These are phyloP conservation scores for Plasmodiophora brassicae DNA, from an alignment of 208 protist species.

Conservation along the genomic window DNA sequence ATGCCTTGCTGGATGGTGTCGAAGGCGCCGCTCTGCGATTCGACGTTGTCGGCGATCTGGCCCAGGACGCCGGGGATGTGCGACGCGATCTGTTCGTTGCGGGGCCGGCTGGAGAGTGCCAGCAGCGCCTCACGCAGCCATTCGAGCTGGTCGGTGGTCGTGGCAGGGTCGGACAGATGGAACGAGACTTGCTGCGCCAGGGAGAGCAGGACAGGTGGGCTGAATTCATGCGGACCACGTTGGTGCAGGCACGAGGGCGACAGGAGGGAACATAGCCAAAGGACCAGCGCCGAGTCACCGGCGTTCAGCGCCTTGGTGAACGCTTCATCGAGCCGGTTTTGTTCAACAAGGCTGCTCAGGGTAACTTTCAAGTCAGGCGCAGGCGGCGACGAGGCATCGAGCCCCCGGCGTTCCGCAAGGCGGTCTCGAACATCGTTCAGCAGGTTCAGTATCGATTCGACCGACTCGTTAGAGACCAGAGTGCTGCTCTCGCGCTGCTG, in stretches of 20 bases:
- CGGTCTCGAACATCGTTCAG: neutral
- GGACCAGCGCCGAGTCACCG: neutral
- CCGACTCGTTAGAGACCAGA: neutral
- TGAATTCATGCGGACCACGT: neutral
- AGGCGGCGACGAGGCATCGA: neutral
- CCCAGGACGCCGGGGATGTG: neutral
- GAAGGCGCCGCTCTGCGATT: neutral
- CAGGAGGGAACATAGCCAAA: conserved; percentile 12
- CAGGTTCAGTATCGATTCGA: neutral
- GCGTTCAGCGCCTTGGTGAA: conserved; percentile 10
- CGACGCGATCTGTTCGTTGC: neutral
- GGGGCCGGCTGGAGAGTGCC: neutral
- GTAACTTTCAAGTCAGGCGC: too few species aligned
- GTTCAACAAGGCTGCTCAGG: neutral
- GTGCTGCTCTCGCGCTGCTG: neutral
- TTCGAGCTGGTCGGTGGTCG: neutral
- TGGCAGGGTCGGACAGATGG: neutral
- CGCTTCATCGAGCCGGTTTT: neutral
- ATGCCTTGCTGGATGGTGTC: neutral
- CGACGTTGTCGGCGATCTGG: neutral
- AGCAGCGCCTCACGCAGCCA: conserved; percentile 12
- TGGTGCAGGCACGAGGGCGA: neutral
- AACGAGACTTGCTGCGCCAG: conserved; percentile 10
- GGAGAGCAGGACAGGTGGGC: neutral
- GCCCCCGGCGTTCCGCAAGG: neutral